phyloP scores from a whole-genome alignment of 352 stramenopile genomes.

The Ophiocytium majus region DNA sequence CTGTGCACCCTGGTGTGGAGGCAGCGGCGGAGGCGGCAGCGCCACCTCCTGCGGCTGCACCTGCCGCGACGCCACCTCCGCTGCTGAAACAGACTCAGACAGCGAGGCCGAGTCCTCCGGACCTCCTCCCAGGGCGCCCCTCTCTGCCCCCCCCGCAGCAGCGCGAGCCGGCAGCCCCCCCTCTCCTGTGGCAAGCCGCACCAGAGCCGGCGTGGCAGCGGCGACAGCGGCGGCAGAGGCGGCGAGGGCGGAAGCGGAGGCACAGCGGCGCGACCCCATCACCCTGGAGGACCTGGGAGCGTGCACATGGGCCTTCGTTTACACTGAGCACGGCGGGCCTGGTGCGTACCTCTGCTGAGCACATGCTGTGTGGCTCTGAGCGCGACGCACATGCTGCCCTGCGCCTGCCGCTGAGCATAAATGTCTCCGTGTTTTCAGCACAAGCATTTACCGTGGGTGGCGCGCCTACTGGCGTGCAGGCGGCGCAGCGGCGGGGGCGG shows the following conservation, averaged over 20 bases:
- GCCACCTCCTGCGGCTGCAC: neutral
- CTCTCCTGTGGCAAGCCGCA: conserved; percentile 1
- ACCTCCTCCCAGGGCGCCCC: neutral
- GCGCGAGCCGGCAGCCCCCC: neutral
- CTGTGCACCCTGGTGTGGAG: neutral
- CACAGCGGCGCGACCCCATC: conserved; percentile 15
- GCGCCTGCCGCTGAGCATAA: too few relatives aligned
- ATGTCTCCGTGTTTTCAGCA: too few relatives aligned
- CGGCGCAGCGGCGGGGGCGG: neutral
- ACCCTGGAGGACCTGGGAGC: conserved; percentile 17
- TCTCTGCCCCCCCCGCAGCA: neutral
- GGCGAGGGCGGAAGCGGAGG: neutral
- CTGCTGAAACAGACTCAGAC: neutral
- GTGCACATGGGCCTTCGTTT: conserved; percentile 12
- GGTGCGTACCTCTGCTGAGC: too few relatives aligned
- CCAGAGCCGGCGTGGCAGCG: neutral
- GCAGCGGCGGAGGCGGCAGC: neutral
- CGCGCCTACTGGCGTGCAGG: neutral
- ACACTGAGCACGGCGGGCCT: conserved; percentile 16
- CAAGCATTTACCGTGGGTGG: too few relatives aligned
- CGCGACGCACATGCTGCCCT: too few relatives aligned
- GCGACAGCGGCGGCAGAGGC: conserved; percentile 18
- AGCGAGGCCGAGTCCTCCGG: neutral
- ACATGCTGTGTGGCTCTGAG: too few relatives aligned
- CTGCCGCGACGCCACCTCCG: neutral